Base-by-base conservation (phyloP, 371 early-diverging fungal genomes). In the Actinomortierella wolfii region DNA sequence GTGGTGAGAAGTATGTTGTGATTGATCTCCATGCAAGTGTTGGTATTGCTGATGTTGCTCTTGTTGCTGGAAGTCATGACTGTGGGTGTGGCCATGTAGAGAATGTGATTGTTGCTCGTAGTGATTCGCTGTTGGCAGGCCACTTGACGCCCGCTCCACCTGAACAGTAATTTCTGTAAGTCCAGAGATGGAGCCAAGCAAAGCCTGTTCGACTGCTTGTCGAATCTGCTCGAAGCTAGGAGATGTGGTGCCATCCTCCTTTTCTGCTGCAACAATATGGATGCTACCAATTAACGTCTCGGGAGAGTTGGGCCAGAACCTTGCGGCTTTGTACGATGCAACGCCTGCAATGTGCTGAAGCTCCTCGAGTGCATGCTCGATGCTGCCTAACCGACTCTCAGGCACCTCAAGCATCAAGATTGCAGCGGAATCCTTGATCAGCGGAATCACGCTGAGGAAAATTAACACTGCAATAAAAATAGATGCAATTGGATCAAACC, bases 401-500 rank as follows among this genome's bases (percentile, higher is more conserved):
- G 83, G 81, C 8, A 86, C 67, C 54, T 81, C 77, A 11, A 88
- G 54, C 85, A 88, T 82, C 61, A 89, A 56, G 0, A 88, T 81
- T 1, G 81, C 67, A 0, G 88, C 83, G 7, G 92, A 89, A 54
- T 86, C 81, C 44, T 80, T 80, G 48, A 97, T 89, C 25, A 97
- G 81, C 0, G 98, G 97, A 53, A 93, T 84, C 4, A 94, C 94
- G 23, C 89, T 89, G 54, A 87, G 68, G 59, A 97, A 90, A 28
- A 95, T 97, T 39, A 98, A 76, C 11, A 86, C 70, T 0, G 96
- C 94, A 61, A 98, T 96, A 52, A 95, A 86, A 40, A 98, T 83
- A 13, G 96, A 95, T n/a, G 95, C 95, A 47, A 96, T 83, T 0
- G 98, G 97, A 76, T 98, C 98, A 51, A 95, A 89, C 39, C 96